Conservation (phyloP, 805 yeast genomes). For the Barnettozyma wickerhamii region DNA sequence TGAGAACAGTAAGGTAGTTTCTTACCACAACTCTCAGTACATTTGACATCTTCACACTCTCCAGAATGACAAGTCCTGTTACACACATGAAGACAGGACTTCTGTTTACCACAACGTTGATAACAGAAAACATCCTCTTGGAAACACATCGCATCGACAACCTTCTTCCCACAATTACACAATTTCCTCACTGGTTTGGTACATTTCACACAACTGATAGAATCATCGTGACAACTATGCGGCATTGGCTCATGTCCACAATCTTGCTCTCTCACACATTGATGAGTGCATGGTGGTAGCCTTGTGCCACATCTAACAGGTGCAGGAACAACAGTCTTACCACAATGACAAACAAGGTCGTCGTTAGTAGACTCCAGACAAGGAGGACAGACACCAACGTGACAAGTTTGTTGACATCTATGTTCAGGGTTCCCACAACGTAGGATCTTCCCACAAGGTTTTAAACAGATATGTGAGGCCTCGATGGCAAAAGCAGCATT, state of each 20-base stretch:
- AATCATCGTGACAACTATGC: constrained; percentile 74
- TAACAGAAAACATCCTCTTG: constrained; percentile 69
- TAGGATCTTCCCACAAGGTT: constrained; percentile 56
- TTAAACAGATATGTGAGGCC: constrained; percentile 68
- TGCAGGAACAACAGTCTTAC: constrained; percentile 69
- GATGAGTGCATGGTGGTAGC: constrained; percentile 60
- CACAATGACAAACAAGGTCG: constrained; percentile 78
- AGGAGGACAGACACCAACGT: constrained; percentile 74
- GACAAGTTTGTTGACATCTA: constrained; percentile 66
- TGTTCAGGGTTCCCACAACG: constrained; percentile 59
- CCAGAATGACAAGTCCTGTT: constrained; percentile 53
- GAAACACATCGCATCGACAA: constrained; percentile 63
- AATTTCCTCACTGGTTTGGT: constrained; percentile 51
- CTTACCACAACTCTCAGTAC: constrained; percentile 57
- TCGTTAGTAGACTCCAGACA: constrained; percentile 79
- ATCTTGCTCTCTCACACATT: constrained; percentile 47
- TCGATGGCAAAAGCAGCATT: constrained; percentile 49
- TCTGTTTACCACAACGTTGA: constrained; percentile 48
- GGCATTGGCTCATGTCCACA: constrained; percentile 73
- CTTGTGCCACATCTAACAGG: constrained; percentile 83
- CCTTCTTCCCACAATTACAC: constrained; percentile 59
- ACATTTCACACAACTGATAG: constrained; percentile 69
- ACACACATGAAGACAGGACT: constrained; percentile 50
- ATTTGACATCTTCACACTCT: constrained; percentile 45
- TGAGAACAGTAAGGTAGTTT: constrained; percentile 61